These are phyloP conservation scores for Hirschioporus abietinus DNA, from an alignment of 768 basidiomycete genomes.

Conservation along the genomic window DNA sequence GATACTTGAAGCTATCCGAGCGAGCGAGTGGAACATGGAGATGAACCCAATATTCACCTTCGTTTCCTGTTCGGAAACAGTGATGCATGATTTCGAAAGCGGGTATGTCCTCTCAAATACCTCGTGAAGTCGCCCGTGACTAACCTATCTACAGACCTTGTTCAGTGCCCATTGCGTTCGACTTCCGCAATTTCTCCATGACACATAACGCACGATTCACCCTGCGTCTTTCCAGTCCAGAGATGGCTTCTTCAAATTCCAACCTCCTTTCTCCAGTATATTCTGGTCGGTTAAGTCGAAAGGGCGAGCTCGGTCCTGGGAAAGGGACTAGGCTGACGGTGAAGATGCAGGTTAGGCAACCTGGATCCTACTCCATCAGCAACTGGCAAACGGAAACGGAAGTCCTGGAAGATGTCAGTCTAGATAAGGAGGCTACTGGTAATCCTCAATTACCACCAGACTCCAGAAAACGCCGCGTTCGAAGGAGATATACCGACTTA, in stretches of 20 bases:
- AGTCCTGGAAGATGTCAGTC: conserved; percentile 36
- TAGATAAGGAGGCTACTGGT: not conserved
- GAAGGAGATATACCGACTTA: not conserved
- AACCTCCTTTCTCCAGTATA: conserved; percentile 49
- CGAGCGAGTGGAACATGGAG: conserved; percentile 74
- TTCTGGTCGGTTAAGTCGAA: conserved; percentile 60
- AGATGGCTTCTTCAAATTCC: conserved; percentile 22
- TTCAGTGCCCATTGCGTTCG: conserved; percentile 46
- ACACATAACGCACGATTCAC: conserved; percentile 52
- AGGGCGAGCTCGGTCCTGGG: conserved; percentile 50
- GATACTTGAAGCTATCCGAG: conserved; percentile 59
- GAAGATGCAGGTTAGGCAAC: conserved; percentile 53
- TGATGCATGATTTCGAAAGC: conserved; percentile 59
- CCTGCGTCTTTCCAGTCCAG: conserved; percentile 5
- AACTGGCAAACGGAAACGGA: conserved; percentile 68
- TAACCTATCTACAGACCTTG: conserved; percentile 41
- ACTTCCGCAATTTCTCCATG: conserved; percentile 67
- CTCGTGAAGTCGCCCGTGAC: conserved; percentile 5
- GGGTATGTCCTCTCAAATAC: conserved; percentile 47
- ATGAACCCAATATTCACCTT: conserved; percentile 64
- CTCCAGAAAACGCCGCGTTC: not conserved
- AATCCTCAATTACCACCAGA: not conserved
- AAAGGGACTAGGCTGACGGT: conserved; percentile 38
- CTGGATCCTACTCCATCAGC: conserved; percentile 60
- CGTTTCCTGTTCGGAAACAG: conserved; percentile 35